Evolutionary conservation across 2,329 filamentous ascomycete genomes (phyloP).

Genomic region (Pestalotiopsis sp.): DNA sequence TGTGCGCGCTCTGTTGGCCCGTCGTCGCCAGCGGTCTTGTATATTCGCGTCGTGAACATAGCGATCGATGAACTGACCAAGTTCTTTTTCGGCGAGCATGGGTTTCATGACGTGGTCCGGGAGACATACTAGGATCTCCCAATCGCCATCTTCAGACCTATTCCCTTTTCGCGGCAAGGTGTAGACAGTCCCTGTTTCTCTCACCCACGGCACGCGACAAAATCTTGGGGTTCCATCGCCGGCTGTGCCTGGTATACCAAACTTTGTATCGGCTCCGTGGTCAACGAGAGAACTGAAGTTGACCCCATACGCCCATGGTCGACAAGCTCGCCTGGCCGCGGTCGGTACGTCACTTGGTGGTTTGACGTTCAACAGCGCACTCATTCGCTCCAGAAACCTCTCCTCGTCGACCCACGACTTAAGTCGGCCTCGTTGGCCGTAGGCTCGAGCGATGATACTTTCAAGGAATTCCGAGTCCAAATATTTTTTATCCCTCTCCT

Average conservation of each 20-base stretch:
- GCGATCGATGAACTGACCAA: not conserved
- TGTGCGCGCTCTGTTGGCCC: no score
- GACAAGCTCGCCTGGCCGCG: not conserved
- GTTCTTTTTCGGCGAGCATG: not conserved
- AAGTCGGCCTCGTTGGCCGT: not conserved
- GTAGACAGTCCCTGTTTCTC: constrained; percentile 7
- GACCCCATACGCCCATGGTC: not conserved
- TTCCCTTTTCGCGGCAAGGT: constrained; percentile 13
- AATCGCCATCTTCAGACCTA: constrained; percentile 8
- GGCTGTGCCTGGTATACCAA: constrained; percentile 18
- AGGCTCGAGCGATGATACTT: not conserved
- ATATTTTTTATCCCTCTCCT: no score
- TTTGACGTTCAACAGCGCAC: not conserved
- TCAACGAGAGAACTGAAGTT: constrained; percentile 4
- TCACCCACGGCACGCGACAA: constrained; percentile 16
- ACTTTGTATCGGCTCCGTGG: constrained; percentile 16
- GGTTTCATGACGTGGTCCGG: not conserved
- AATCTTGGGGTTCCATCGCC: constrained; percentile 13
- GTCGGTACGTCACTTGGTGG: not conserved
- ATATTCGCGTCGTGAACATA: not conserved
- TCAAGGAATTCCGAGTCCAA: not conserved
- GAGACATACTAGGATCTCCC: constrained; percentile 15
- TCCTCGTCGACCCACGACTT: not conserved
- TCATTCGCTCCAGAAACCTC: not conserved
- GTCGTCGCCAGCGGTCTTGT: no score